These are phyloP conservation scores for Emydomyces testavorans DNA, from an alignment of 2,329 filamentous ascomycete genomes.

Conservation along the genomic window DNA sequence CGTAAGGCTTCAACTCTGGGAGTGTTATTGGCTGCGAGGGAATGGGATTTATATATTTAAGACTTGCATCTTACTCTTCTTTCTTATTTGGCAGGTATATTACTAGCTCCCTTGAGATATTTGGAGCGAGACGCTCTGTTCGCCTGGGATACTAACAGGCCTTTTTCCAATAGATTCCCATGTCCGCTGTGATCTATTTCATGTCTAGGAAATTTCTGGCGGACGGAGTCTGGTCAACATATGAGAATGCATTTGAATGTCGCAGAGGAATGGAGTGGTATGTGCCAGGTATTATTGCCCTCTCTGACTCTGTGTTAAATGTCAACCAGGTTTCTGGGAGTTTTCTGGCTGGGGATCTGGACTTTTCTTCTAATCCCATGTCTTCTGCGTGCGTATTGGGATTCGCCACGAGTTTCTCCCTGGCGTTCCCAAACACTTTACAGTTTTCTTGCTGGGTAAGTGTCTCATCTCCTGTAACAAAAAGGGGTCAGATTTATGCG, in stretches of 20 bases:
- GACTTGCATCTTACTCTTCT: neutral
- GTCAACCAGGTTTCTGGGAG: constrained; percentile 45
- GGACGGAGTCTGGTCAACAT: constrained; percentile 43
- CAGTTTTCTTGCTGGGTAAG: constrained; percentile 32
- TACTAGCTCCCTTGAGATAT: constrained; percentile 20
- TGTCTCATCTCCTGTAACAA: constrained; percentile 20
- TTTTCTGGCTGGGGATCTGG: constrained; percentile 55
- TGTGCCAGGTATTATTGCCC: neutral
- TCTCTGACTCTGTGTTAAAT: neutral
- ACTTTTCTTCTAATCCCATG: constrained; percentile 51
- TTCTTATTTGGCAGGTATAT: constrained; percentile 4
- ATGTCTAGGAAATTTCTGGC: constrained; percentile 51
- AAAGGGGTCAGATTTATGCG: too few species aligned
- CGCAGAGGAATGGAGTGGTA: constrained; percentile 52
- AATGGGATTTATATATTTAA: neutral
- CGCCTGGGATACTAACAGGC: neutral
- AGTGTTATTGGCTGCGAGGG: neutral
- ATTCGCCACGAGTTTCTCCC: constrained; percentile 49
- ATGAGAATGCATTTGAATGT: constrained; percentile 34
- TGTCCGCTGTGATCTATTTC: constrained; percentile 47
- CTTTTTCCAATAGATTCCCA: constrained; percentile 36
- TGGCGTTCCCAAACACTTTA: constrained; percentile 50
- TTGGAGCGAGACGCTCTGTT: neutral
- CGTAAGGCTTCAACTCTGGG: neutral
- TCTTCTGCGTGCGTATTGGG: constrained; percentile 46